Evolutionary conservation across 768 basidiomycete genomes (phyloP), one percentile per base, ranked within the genome.

Genomic region (Daedalea quercina): DNA sequence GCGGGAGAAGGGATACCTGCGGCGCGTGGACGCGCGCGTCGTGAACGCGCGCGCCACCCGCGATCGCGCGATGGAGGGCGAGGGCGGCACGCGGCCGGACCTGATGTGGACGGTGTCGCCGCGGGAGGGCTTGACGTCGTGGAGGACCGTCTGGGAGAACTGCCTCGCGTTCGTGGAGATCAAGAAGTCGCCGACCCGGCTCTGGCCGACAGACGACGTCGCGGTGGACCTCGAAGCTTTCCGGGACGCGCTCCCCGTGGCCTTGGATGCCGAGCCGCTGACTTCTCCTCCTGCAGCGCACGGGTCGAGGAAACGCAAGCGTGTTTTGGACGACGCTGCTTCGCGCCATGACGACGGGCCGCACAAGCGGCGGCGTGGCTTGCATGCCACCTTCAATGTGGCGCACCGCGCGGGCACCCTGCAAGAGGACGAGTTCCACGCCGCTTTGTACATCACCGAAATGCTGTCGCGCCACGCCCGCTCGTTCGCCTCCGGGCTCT

Each of bases 401-500:
- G 13, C 15, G 7, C 3, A 12, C n/a, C 9, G 31, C 19, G 7
- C 46, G 25, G 15, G 3, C 9, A 24, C 25, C 4, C 28, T 47
- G 46, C 25, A 33, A 7, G 25, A 33, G 11, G 46, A 33, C 17
- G 46, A 47, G 28, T 23, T 25, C n/a, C 46, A 28, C 9, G 46
- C 46, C n/a, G 46, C 46, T 9, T 28, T 23, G n/a, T 47, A 47
- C 28, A 33, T 47, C 17, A 47, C 17, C 8, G 47, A 49, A 34
- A 49, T 49, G 47, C 9, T 49, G 33, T 35, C 19, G 7, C 47
- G 35, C 4, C 17, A 13, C 4, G 11, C 37, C 17, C 47, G 50
- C 4, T 51, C 50, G 37, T 51, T 42, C 41, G 50, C 40, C n/a
- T 44, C 60, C 22, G 63, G 67, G 3, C 53, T 66, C 19, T 53